Base-by-base conservation (phyloP, 257 asterid genomes). In the Lithospermum erythrorhizon region DNA sequence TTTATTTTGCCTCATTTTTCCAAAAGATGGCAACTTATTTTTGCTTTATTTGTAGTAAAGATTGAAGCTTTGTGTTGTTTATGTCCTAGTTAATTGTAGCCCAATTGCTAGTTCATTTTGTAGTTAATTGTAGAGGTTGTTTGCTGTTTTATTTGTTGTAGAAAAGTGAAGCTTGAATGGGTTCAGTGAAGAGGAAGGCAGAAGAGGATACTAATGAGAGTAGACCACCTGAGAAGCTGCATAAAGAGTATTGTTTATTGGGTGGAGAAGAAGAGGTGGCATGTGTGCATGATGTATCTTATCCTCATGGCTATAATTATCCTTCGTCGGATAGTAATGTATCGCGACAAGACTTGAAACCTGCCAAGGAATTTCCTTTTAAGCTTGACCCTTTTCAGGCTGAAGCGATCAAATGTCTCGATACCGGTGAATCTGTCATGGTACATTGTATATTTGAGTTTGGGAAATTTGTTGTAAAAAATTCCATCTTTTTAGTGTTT, bases 371-470 rank as follows among this genome's bases (percentile, higher is more conserved):
- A 45, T 91, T 86, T 70, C 83, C 94, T 55, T 91, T 91, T 68
- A 55, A 68, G 22, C 89, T 91, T 1, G 98, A 88, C 65, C 95
- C 95, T 66, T 91, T 91, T 68, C 98, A 91, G 83, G 61, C 80
- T 11, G 97, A 91, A 81, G 95, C 98, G 57, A 80, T 91, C 57
- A 84, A 76, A 68, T 91, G 98, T 57, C 82, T 91, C 4, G 76
- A 82, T 63, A 76, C 37, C 45, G 96, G 90, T 4, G 96, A 91
- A 79, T 88, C 98, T 5, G 98, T 91, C 68, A 79, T 91, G 96
- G 98, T 91, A 82, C 30, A 29, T 27, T 66, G 37, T 18, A 17
- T 3, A 17, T 11, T 41, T 41, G 17, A 41, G 4, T 11, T 13
- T n/a, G n/a, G n/a, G n/a, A n/a, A n/a, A n/a, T n/a, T n/a, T n/a